Base-by-base conservation (phyloP, 2,329 filamentous ascomycete species). In the Clonostachys rhizophaga region DNA sequence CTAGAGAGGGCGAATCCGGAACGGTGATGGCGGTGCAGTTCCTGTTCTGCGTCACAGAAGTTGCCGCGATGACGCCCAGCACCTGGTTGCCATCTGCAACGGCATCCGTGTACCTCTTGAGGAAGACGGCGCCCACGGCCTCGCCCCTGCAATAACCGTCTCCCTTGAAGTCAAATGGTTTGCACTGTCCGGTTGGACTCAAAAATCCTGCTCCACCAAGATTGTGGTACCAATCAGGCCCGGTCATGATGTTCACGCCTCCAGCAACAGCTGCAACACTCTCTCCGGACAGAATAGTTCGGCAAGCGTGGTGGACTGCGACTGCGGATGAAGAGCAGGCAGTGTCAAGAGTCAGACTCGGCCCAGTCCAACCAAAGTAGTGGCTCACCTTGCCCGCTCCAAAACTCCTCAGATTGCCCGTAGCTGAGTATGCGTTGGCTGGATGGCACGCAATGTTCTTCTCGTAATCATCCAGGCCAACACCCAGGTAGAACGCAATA, bases 91-190 rank as follows among this genome's bases (percentile, higher is more conserved):
- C 76, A 51, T 81, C 76, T 11, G 65, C 63, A 6, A 85, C 53
- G 2, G 83, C 83, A 56, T 81, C 74, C 7, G 68, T 63, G 0
- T 86, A 63, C 2, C 71, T 71, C 60, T 86, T 86, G 43, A 87
- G 56, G 5, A 86, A 54, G 2, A 87, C 60, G 16, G 78, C 69
- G 0, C 72, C 80, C 24, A 78, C 68, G 1, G 82, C 84, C 55
- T 87, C 84, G 3, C 82, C 83, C 34, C 83, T 70, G 0, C 76
- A 81, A 55, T 86, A 87, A 1, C 84, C 78, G 51, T 78, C 61
- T 0, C 73, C 78, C 3, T 56, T 57, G 3, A 55, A 60, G 51
- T 73, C 70, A 33, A 50, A 50, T 9, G 45, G 45, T 12, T 40
- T 42, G 40, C 45, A 50, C 11, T 40, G 18, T 5, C 50, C 45